phyloP scores from a whole-genome alignment of 352 stramenopile genomes.

The Phytophthora tubulina region DNA sequence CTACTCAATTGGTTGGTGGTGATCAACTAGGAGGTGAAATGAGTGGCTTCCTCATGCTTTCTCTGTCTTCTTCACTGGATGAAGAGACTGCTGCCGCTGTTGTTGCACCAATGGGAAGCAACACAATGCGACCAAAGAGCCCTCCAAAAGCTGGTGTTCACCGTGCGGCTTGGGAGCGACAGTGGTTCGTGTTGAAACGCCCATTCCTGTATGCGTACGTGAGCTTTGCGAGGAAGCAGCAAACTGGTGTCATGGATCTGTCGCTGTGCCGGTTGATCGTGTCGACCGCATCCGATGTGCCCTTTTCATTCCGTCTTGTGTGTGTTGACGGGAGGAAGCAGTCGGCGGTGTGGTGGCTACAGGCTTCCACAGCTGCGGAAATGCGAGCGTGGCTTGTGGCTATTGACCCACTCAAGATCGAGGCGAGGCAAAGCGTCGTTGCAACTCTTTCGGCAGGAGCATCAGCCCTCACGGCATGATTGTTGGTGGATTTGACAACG shows the following conservation, averaged over 20 bases:
- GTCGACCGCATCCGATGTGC: slow-evolving; percentile 38
- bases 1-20: slow-evolving; percentile 49
- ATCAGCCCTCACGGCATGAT: slow-evolving; percentile 45
- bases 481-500: not conserved
- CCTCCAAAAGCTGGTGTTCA: slow-evolving; percentile 19
- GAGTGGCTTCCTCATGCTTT: slow-evolving; percentile 82
- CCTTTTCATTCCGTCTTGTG: slow-evolving; percentile 81
- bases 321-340: slow-evolving; percentile 59
- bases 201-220: slow-evolving; percentile 85
- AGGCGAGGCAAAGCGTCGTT: slow-evolving; percentile 35
- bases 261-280: slow-evolving; percentile 71
- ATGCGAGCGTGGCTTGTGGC: slow-evolving; percentile 77
- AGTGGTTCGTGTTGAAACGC: slow-evolving; percentile 85
- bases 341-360: slow-evolving; percentile 77
- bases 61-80: slow-evolving; percentile 55
- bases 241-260: slow-evolving; percentile 79
- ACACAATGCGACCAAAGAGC: slow-evolving; percentile 7
- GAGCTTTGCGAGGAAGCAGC: slow-evolving; percentile 70
- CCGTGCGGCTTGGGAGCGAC: slow-evolving; percentile 58
- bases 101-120: slow-evolving; percentile 33
- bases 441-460: slow-evolving; percentile 25
- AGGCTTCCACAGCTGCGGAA: slow-evolving; percentile 73
- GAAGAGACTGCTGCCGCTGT: slow-evolving; percentile 54
- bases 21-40: slow-evolving; percentile 59
- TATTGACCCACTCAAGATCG: slow-evolving; percentile 78